A percentile compares a stretch with the other conserved stretches of the same genome.
These are phyloP conservation scores for Myriosclerotinia curreyana DNA, from an alignment of 2,329 filamentous ascomycete genomes.

Conservation along the genomic window DNA sequence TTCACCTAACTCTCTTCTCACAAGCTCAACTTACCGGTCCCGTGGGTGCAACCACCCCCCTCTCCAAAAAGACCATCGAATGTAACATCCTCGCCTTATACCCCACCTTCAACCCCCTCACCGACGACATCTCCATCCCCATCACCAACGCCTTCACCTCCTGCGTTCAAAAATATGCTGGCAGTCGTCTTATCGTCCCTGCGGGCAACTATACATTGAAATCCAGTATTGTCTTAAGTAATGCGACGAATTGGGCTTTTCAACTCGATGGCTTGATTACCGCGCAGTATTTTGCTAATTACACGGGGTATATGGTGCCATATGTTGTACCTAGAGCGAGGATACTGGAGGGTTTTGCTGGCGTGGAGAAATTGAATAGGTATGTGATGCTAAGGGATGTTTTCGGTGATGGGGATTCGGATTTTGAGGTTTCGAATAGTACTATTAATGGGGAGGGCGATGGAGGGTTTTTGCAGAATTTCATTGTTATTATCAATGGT, in stretches of 20 bases:
- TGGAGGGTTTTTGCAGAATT: slow-evolving; percentile 41
- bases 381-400: slow-evolving; percentile 2
- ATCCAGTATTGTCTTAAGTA: slow-evolving; percentile 49
- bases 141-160: slow-evolving; percentile 35
- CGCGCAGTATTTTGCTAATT: slow-evolving; percentile 39
- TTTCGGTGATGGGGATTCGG: slow-evolving; percentile 36
- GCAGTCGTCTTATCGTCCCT: slow-evolving; percentile 19
- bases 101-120: slow-evolving; percentile 27
- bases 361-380: slow-evolving; percentile 36
- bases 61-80: slow-evolving; percentile 34
- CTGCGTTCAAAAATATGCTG: slow-evolving; percentile 32
- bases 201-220: slow-evolving; percentile 45
- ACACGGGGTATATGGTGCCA: slow-evolving; percentile 7
- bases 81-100: slow-evolving; percentile 41
- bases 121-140: slow-evolving; percentile 37
- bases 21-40: slow-evolving; percentile 17
- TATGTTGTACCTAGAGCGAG: slow-evolving; percentile 12
- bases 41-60: slow-evolving; percentile 37
- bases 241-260: slow-evolving; percentile 49
- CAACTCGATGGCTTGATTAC: slow-evolving; percentile 54
- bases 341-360: slow-evolving; percentile 37
- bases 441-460: slow-evolving; percentile 27
- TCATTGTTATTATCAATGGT: slow-evolving; percentile 49
- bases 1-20: neutral
- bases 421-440: slow-evolving; percentile 36